These are phyloP conservation scores for Cetradonia linearis DNA, from an alignment of 495 filamentous ascomycete species.

Conservation along the genomic window DNA sequence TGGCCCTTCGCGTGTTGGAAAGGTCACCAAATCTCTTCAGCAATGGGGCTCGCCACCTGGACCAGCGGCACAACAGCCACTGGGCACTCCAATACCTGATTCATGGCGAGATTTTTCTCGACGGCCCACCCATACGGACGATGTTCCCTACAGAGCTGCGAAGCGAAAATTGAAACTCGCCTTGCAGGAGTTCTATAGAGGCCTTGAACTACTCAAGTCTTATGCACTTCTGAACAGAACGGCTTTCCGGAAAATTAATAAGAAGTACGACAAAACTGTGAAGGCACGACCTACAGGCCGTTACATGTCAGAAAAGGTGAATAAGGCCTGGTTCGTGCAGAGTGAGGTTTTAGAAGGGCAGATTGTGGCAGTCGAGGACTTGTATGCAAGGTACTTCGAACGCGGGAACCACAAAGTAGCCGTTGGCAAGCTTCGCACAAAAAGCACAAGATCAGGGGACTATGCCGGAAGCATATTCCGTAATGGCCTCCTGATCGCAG, in stretches of 20 bases:
- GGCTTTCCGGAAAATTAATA: slow-evolving; percentile 95
- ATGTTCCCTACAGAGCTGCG: slow-evolving; percentile 69
- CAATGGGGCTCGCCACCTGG: slow-evolving; percentile 40
- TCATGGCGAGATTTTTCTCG: slow-evolving; percentile 52
- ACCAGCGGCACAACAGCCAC: slow-evolving; percentile 27
- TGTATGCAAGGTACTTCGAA: slow-evolving; percentile 90
- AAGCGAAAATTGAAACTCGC: slow-evolving; percentile 87
- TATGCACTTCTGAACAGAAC: slow-evolving; percentile 82
- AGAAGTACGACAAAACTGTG: slow-evolving; percentile 91
- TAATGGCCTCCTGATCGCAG: slow-evolving; percentile 68
- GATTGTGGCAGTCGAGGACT: slow-evolving; percentile 68
- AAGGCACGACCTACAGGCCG: slow-evolving; percentile 63
- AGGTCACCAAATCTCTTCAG: slow-evolving; percentile 46
- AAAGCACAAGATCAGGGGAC: slow-evolving; percentile 52
- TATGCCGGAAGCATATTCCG: slow-evolving; percentile 65
- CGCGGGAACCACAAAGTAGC: slow-evolving; percentile 84
- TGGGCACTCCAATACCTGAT: slow-evolving; percentile 31
- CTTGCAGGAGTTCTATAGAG: slow-evolving; percentile 83
- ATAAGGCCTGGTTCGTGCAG: slow-evolving; percentile 80
- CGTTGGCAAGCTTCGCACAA: slow-evolving; percentile 67
- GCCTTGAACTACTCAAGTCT: slow-evolving; percentile 81
- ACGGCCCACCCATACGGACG: slow-evolving; percentile 41
- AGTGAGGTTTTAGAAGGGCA: slow-evolving; percentile 70
- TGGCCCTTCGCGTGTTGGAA: slow-evolving; percentile 38
- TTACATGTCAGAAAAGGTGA: slow-evolving; percentile 89